Conservation (phyloP, 2,329 filamentous ascomycete species). For the Epichloe coenophiala region DNA sequence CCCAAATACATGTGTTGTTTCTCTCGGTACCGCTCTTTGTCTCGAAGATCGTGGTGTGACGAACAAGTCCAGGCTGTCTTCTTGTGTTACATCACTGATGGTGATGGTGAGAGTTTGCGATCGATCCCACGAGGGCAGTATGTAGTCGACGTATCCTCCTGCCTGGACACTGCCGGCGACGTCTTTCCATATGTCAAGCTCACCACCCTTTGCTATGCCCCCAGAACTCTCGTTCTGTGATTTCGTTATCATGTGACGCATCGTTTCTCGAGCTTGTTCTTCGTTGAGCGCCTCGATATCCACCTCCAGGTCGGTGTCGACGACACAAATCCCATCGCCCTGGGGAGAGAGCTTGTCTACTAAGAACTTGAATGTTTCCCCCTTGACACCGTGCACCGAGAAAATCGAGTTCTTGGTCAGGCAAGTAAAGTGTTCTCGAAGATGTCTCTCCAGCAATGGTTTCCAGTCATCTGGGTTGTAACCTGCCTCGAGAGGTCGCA, state of each 20-base stretch:
- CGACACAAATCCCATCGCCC: slow-evolving; percentile 79
- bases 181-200: slow-evolving; percentile 59
- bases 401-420: slow-evolving; percentile 71
- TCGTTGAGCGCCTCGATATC: slow-evolving; percentile 92
- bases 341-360: slow-evolving; percentile 79
- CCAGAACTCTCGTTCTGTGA: slow-evolving; percentile 47
- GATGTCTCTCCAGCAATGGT: slow-evolving; percentile 71
- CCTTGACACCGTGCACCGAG: slow-evolving; percentile 48
- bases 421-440: slow-evolving; percentile 82
- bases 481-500: slow-evolving; percentile 85
- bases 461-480: slow-evolving; percentile 97
- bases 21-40: slow-evolving; percentile 59
- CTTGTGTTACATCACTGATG: slow-evolving; percentile 41
- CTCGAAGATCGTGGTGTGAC: slow-evolving; percentile 60
- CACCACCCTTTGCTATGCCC: slow-evolving; percentile 61
- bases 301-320: slow-evolving; percentile 92
- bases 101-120: slow-evolving; percentile 55
- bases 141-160: slow-evolving; percentile 85
- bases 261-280: slow-evolving; percentile 80
- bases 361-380: slow-evolving; percentile 69
- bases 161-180: slow-evolving; percentile 59
- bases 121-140: slow-evolving; percentile 67
- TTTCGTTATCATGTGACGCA: slow-evolving; percentile 62
- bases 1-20: slow-evolving; percentile 67
- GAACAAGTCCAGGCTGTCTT: slow-evolving; percentile 58